A percentile compares a stretch with the other conserved stretches of the same genome.
Evolutionary conservation across 1,284 basidiomycete genomes (phyloP).

Genomic region (Ustilago trichophora): DNA sequence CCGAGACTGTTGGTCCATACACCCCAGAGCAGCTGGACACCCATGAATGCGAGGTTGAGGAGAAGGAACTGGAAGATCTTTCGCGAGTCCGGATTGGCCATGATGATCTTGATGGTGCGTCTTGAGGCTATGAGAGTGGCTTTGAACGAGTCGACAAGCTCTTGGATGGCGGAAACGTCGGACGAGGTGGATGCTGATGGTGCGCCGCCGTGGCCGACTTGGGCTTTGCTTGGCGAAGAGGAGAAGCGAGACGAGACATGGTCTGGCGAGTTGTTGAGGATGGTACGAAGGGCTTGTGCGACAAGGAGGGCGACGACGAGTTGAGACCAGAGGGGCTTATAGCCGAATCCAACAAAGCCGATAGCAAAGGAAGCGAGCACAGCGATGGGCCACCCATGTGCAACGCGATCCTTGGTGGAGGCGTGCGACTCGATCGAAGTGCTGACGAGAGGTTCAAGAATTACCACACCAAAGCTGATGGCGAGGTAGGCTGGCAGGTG

Average conservation of each 20-base stretch:
- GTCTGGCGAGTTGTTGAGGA: conserved; percentile 58
- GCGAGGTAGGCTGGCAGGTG: conserved; percentile 60
- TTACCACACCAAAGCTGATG: conserved; percentile 52
- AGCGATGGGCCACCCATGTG: conserved; percentile 62
- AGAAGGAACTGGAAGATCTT: conserved; percentile 97
- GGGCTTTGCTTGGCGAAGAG: conserved; percentile 12
- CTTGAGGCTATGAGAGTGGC: conserved; percentile 42
- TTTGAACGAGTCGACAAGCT: conserved; percentile 29
- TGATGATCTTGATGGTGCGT: conserved; percentile 77
- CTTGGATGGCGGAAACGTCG: conserved; percentile 40
- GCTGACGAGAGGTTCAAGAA: conserved; percentile 60
- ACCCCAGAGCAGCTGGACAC: conserved; percentile 72
- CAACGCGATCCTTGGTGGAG: conserved; percentile 46
- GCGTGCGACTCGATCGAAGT: conserved; percentile 61
- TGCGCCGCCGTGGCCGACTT: background rate
- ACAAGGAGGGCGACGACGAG: conserved; percentile 43
- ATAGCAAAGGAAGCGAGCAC: conserved; percentile 51
- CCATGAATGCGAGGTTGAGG: conserved; percentile 95
- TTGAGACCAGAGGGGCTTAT: conserved; percentile 38
- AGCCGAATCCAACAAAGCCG: conserved; percentile 58
- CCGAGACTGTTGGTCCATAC: conserved; percentile 98
- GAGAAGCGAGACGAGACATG: conserved; percentile 48
- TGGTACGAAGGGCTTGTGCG: conserved; percentile 51
- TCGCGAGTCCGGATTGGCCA: conserved; percentile 87
- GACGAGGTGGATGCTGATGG: conserved; percentile 14